A percentile compares a stretch with the other conserved stretches of the same genome.
phyloP scores from a whole-genome alignment of 495 filamentous ascomycete species.

The Penicillium daleae region DNA sequence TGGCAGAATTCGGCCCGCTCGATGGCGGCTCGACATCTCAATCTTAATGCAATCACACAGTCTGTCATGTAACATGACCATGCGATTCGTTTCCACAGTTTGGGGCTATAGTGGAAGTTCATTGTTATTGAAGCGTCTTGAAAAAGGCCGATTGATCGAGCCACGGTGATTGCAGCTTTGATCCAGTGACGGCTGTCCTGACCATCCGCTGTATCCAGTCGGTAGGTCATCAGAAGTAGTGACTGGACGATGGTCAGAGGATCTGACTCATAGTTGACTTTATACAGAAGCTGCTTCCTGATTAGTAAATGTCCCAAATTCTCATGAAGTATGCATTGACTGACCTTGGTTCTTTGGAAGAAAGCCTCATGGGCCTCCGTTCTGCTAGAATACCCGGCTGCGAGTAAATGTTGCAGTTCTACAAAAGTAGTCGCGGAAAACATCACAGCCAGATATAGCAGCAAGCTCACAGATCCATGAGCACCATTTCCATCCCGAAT shows the following conservation, averaged over 20 bases:
- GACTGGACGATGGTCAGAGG: conserved; percentile 20
- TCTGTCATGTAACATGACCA: conserved; percentile 31
- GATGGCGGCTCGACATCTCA: conserved; percentile 21
- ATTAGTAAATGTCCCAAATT: neutral
- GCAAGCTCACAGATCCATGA: conserved; percentile 24
- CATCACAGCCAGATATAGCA: conserved; percentile 28
- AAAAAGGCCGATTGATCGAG: conserved; percentile 20
- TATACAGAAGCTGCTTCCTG: conserved; percentile 20
- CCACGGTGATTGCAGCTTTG: conserved; percentile 16
- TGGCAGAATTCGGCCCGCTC: conserved; percentile 15
- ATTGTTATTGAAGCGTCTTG: conserved; percentile 8
- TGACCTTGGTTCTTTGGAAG: conserved; percentile 24
- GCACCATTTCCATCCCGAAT: conserved; percentile 14
- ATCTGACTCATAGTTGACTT: conserved; percentile 23
- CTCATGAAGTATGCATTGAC: neutral
- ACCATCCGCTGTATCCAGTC: conserved; percentile 22
- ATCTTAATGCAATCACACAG: conserved; percentile 19
- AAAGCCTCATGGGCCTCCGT: conserved; percentile 25
- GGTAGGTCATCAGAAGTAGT: conserved; percentile 24
- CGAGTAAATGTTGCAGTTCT: conserved; percentile 20
- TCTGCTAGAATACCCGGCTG: conserved; percentile 20
- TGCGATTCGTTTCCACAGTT: conserved; percentile 23
- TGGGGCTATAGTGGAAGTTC: conserved; percentile 10
- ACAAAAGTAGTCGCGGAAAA: conserved; percentile 25
- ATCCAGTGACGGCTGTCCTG: conserved; percentile 25